A percentile compares a stretch with the other conserved stretches of the same genome.
Evolutionary conservation across 2,329 filamentous ascomycete species (phyloP).

Genomic region (Hymenoscyphus occultus): DNA sequence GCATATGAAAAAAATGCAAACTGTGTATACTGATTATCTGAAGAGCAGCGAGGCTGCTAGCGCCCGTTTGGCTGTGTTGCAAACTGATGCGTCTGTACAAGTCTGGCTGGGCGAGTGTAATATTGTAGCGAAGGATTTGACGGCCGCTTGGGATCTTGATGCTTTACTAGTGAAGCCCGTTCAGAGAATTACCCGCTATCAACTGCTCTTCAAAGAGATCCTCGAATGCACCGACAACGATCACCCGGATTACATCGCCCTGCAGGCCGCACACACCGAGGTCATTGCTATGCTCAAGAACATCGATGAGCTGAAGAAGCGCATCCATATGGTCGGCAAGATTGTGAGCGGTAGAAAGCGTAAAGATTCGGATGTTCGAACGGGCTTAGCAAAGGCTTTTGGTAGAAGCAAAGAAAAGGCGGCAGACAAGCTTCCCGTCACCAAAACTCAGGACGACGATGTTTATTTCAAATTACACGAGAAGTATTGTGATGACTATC

Average conservation of each 20-base stretch:
- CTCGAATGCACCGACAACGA: constrained; percentile 74
- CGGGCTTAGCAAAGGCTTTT: constrained; percentile 84
- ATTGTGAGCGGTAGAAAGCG: constrained; percentile 73
- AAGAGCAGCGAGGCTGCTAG: constrained; percentile 62
- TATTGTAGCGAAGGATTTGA: constrained; percentile 86
- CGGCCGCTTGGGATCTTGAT: constrained; percentile 90
- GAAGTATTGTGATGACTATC: constrained; percentile 87
- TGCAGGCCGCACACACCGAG: constrained; percentile 52
- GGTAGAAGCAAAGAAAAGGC: constrained; percentile 65
- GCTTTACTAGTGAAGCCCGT: constrained; percentile 97
- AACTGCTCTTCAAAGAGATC: constrained; percentile 77
- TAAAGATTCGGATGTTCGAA: constrained; percentile 83
- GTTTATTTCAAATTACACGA: constrained; percentile 79
- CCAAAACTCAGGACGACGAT: constrained; percentile 59
- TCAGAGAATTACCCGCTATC: constrained; percentile 91
- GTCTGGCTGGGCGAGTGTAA: constrained; percentile 95
- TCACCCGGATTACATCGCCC: constrained; percentile 74
- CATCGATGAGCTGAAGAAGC: constrained; percentile 95
- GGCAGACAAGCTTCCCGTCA: constrained; percentile 63
- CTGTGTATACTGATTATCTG: constrained; percentile 59
- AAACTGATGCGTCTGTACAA: constrained; percentile 61
- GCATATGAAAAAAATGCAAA: constrained; percentile 60
- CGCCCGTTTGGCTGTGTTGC: constrained; percentile 59
- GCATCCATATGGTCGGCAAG: constrained; percentile 86
- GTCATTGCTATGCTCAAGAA: constrained; percentile 70